Conservation (phyloP, 495 filamentous ascomycete species). For the Melanomma pulvis-pyrius region DNA sequence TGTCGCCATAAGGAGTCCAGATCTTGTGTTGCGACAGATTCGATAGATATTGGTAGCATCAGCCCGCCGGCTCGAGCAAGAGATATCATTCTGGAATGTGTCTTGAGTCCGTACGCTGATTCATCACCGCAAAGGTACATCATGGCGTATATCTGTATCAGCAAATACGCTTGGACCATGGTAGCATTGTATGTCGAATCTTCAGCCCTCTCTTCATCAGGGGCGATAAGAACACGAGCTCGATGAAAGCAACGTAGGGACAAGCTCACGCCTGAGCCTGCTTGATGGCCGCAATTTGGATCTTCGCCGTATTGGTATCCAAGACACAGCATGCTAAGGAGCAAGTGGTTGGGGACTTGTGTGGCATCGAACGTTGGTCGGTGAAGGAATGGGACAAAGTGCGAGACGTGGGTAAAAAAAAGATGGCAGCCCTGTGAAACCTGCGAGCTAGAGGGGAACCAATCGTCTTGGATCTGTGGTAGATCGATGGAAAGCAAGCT, state of each 20-base stretch:
- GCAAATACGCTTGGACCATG: background rate
- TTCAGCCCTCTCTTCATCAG: background rate
- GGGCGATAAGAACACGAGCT: background rate
- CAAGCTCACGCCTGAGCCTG: background rate
- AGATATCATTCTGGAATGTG: background rate
- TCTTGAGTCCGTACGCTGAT: background rate
- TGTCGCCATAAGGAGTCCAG: conserved; percentile 3
- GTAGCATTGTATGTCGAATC: background rate
- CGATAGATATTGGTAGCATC: background rate
- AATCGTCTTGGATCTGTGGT: background rate
- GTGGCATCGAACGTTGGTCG: background rate
- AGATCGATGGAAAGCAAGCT: background rate
- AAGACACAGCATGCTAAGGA: background rate
- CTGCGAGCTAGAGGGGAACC: background rate
- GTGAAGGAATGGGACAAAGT: background rate
- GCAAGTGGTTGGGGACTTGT: background rate
- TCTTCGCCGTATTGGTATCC: background rate
- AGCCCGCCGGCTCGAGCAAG: background rate
- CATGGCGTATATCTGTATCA: conserved; percentile 1
- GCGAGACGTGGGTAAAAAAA: background rate
- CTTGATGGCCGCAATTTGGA: background rate
- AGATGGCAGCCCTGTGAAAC: background rate
- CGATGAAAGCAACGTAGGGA: background rate
- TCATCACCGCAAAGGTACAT: background rate
- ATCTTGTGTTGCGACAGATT: conserved; percentile 1